Evolutionary conservation across 2,329 filamentous ascomycete species (phyloP).

Genomic region (Endoconidiophora laricicola): DNA sequence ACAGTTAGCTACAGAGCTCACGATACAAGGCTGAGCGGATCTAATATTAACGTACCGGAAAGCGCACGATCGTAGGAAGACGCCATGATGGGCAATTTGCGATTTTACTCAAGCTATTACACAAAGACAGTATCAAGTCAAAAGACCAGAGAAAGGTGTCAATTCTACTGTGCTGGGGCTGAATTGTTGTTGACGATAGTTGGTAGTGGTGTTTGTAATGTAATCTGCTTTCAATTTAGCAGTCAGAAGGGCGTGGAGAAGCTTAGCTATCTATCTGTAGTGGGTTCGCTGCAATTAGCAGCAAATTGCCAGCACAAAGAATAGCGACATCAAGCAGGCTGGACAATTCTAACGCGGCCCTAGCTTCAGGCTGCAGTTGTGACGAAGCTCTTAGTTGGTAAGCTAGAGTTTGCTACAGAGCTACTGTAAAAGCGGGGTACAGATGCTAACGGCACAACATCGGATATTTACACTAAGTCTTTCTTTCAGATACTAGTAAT

Average conservation of each 20-base stretch:
- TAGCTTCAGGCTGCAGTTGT: constrained; percentile 18
- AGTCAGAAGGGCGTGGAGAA: too few relatives aligned
- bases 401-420: constrained; percentile 6
- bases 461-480: background rate
- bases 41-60: constrained; percentile 49
- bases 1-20: constrained; percentile 24
- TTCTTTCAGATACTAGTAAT: too few relatives aligned
- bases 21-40: constrained; percentile 18
- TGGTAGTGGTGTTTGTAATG: too few relatives aligned
- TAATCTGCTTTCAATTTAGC: too few relatives aligned
- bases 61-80: constrained; percentile 98
- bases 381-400: constrained; percentile 16
- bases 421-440: constrained; percentile 3
- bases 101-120: constrained; percentile 5
- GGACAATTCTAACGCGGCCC: constrained; percentile 12
- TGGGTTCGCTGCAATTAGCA: too few relatives aligned
- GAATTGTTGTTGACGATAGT: background rate
- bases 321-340: constrained; percentile 1
- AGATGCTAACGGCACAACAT: background rate
- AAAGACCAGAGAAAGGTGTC: too few relatives aligned
- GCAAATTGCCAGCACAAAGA: too few relatives aligned
- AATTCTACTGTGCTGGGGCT: too few relatives aligned
- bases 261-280: too few relatives aligned
- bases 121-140: background rate
- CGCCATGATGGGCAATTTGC: constrained; percentile 39